Conservation (phyloP, 1,139 yeast genomes). For the Casaregolazyma lundiana region DNA sequence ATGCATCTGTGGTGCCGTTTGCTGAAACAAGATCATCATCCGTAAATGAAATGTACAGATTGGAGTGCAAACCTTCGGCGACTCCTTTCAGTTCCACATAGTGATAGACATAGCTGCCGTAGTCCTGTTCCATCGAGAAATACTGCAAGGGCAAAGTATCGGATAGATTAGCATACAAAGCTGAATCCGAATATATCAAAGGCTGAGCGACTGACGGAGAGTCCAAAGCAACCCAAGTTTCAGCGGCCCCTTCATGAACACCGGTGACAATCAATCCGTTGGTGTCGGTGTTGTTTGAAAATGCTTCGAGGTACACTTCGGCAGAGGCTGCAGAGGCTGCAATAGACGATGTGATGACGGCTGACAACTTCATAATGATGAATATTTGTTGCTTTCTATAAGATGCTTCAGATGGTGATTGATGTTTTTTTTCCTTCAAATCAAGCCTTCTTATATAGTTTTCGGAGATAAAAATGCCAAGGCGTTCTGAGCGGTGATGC, state of each 20-base stretch:
- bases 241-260: conserved; percentile 54
- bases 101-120: not conserved
- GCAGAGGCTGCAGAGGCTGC: not conserved
- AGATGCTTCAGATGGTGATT: not conserved
- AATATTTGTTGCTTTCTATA: too few species aligned
- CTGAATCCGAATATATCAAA: conserved; percentile 9
- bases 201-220: conserved; percentile 15
- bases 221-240: conserved; percentile 43
- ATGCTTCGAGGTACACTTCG: not conserved
- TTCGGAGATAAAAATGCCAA: too few species aligned
- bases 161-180: conserved; percentile 10
- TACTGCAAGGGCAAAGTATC: conserved; percentile 1
- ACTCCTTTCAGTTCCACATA: not conserved
- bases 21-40: conserved; percentile 20
- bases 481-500: too few species aligned
- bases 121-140: not conserved
- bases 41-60: not conserved
- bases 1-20: conserved; percentile 35
- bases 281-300: conserved; percentile 11
- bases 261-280: conserved; percentile 32
- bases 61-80: not conserved
- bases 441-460: too few species aligned
- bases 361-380: conserved; percentile 5
- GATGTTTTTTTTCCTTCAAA: not conserved
- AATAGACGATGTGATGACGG: not conserved